Base-by-base conservation (phyloP, 2,329 filamentous ascomycete genomes). In the Colletotrichum endophyticum region DNA sequence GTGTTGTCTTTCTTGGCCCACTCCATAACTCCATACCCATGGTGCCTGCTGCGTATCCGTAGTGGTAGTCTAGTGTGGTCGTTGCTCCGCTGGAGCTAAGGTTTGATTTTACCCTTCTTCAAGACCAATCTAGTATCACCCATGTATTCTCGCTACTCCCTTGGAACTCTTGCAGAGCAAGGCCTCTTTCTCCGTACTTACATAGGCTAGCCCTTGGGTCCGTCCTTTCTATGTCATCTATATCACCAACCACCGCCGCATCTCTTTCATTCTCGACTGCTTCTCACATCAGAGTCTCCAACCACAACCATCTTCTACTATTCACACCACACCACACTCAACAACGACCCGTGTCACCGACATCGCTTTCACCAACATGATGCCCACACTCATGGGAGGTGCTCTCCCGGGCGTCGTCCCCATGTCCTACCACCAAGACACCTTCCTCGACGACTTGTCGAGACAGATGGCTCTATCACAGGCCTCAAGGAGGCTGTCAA, bases 381-480 rank as follows among this genome's bases (percentile, higher is more conserved):
- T 85, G 83, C 81, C 84, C 73, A 84, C 84, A 72, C 79, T 83
- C 53, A 78, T 83, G 78, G 84, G 82, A 80, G 79, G 80, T 72
- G 81, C 80, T 71, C 80, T 84, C 70, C 80, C 80, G 62, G 81
- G 83, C 67, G 80, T 81, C 53, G 77, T 81, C 22, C 81, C 79
- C 44, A 81, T 80, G 70, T 79, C 77, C 70, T 88, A 86, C 73
- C 78, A 84, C 13, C 84, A 83, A 78, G 88, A 89, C 75, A 83
- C 84, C 66, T 85, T 90, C 66, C 79, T 90, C 71, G 88, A 91
- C 79, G 89, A 90, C 76, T 83, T 89, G 39, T 88, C 88, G 30
- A 88, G 85, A 77, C 91, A 92, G 77, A 87, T 90, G 80, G 84
- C 87, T 69, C 81, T 86, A 53, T 87, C 88, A 44, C 88, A 89